Base-by-base conservation (phyloP, 31 red algal genomes). In the Asparagopsis taxiformis region DNA sequence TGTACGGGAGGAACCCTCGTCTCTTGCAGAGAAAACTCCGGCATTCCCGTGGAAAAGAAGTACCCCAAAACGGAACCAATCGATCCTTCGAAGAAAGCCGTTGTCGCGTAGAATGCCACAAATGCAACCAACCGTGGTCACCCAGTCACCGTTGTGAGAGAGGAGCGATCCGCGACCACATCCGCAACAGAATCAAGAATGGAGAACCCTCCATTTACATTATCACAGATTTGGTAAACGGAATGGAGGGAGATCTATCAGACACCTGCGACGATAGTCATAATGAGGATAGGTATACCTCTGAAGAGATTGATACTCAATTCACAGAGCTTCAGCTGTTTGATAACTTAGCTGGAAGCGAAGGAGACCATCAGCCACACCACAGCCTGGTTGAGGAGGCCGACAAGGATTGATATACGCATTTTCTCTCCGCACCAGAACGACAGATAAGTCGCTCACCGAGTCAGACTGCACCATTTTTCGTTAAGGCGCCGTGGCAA, bases 211-310 rank as follows among this genome's bases (percentile, higher is more conserved):
- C 51, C 33, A 0, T 72, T 57, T 16, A 23, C 48, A 54, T 72
- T 17, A 9, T 57, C 21, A n/a, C 50, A 17, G 68, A 72, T 38
- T 30, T 56, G 23, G 50, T 72, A 30, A 35, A 32, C 19, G 49
- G 68, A 31, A 55, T 72, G 68, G 50, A 72, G 68, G 64, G 1
- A n/a, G 64, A 62, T 49, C 9, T 16, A 11, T 16, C 44, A 11
- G 44, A 49, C 44, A 17, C 44, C 44, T 49, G 10, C 9, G 44
- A 49, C 17, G 44, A 9, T 16, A 11, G 10, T 9, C 9, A 17
- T 49, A 17, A 49, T 9, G 44, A 49, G 17, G 44, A 49, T n/a
- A 62, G 59, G 26, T 62, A 28, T 32, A 30, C 0, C 28, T 62
- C 0, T 19, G 7, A 17, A 34, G 30, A 30, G 0, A 62, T 9